Evolutionary conservation across 768 basidiomycete genomes (phyloP).

Genomic region (Hysterangium stoloniferum): DNA sequence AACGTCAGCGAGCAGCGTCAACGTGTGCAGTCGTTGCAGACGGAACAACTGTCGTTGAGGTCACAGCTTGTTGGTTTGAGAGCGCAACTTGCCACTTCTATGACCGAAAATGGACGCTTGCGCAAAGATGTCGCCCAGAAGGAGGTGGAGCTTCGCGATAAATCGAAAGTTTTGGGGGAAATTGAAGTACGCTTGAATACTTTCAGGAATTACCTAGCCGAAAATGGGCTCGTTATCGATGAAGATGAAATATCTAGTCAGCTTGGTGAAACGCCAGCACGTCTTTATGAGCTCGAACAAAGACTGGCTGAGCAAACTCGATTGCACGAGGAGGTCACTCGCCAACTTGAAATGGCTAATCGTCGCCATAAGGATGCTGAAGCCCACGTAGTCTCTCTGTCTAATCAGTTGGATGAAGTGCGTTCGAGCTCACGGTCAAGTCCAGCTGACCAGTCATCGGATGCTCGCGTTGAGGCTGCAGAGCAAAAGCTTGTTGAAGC

Average conservation of each 20-base stretch:
- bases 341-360: slow-evolving; percentile 58
- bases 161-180: slow-evolving; percentile 58
- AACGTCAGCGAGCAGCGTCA: slow-evolving; percentile 63
- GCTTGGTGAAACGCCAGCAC: slow-evolving; percentile 28
- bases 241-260: slow-evolving; percentile 55
- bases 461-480: slow-evolving; percentile 50
- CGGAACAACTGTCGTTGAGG: slow-evolving; percentile 54
- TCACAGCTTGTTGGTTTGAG: slow-evolving; percentile 72
- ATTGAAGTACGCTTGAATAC: slow-evolving; percentile 66
- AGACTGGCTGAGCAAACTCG: slow-evolving; percentile 67
- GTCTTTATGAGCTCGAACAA: slow-evolving; percentile 70
- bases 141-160: slow-evolving; percentile 58
- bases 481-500: slow-evolving; percentile 75
- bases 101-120: slow-evolving; percentile 60
- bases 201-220: slow-evolving; percentile 79
- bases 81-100: slow-evolving; percentile 57
- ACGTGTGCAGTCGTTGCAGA: slow-evolving; percentile 54
- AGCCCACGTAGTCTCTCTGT: slow-evolving; percentile 54
- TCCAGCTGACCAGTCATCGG: slow-evolving; percentile 26
- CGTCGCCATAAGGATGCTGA: slow-evolving; percentile 72
- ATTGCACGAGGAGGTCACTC: slow-evolving; percentile 65
- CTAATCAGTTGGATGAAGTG: slow-evolving; percentile 57
- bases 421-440: slow-evolving; percentile 36
- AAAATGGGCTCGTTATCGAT: slow-evolving; percentile 75
- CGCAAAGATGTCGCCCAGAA: slow-evolving; percentile 62